phyloP scores from a whole-genome alignment of 768 basidiomycete species.

The Termitomyces sp. region DNA sequence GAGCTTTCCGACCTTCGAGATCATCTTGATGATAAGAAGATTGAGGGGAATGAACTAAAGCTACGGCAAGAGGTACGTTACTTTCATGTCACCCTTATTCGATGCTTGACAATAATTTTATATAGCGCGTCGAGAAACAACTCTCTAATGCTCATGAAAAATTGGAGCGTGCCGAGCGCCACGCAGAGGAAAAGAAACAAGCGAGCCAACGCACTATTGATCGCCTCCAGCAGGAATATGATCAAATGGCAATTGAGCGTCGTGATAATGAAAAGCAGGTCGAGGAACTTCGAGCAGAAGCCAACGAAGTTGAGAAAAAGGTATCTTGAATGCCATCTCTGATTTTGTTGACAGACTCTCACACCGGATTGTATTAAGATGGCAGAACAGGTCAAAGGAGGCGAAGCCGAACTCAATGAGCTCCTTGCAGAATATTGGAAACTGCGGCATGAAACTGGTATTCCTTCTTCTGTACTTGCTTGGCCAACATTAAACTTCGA shows the following conservation, averaged over 20 bases:
- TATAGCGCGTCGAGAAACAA: slow-evolving; percentile 78
- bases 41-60: slow-evolving; percentile 68
- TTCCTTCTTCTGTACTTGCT: slow-evolving; percentile 1
- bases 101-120: not conserved
- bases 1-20: slow-evolving; percentile 67
- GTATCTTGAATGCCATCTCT: slow-evolving; percentile 29
- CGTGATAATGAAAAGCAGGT: slow-evolving; percentile 76
- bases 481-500: slow-evolving; percentile 4
- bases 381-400: slow-evolving; percentile 68
- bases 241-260: slow-evolving; percentile 73
- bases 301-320: slow-evolving; percentile 64
- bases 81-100: not conserved
- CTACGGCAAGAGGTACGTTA: slow-evolving; percentile 61
- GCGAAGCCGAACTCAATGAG: slow-evolving; percentile 77
- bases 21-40: slow-evolving; percentile 66
- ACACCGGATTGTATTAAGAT: slow-evolving; percentile 43
- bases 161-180: slow-evolving; percentile 72
- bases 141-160: slow-evolving; percentile 80
- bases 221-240: slow-evolving; percentile 73
- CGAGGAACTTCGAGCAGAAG: slow-evolving; percentile 71
- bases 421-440: slow-evolving; percentile 83
- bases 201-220: slow-evolving; percentile 75
- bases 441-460: slow-evolving; percentile 74
- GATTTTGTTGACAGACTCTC: not conserved
- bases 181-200: slow-evolving; percentile 75